Evolutionary conservation across 2,329 filamentous ascomycete genomes (phyloP).

Genomic region (Alternaria postmessia): DNA sequence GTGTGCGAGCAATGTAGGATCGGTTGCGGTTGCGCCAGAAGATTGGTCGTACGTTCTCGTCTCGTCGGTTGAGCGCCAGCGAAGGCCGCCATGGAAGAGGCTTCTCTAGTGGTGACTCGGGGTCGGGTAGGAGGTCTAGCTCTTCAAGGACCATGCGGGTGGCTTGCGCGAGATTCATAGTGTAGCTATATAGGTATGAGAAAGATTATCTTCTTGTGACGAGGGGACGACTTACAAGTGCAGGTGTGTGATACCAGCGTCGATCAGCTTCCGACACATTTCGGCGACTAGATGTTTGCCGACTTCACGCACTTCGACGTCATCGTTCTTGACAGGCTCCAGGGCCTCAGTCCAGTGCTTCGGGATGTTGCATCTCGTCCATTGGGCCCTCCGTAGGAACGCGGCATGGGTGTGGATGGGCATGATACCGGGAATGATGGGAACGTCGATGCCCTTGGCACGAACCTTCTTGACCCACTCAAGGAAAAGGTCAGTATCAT

Average conservation of each 20-base stretch:
- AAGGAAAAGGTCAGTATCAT: constrained; percentile 94
- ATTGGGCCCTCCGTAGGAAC: constrained; percentile 87
- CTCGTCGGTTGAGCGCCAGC: constrained; percentile 83
- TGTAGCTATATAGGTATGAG: constrained; percentile 67
- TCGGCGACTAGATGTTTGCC: constrained; percentile 87
- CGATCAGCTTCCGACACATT: constrained; percentile 86
- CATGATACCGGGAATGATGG: constrained; percentile 89
- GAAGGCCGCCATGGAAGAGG: constrained; percentile 97
- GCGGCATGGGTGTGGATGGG: constrained; percentile 94
- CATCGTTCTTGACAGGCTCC: constrained; percentile 96
- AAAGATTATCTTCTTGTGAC: not conserved
- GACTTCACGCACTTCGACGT: constrained; percentile 87
- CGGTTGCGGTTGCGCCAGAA: constrained; percentile 99
- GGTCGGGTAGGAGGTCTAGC: constrained; percentile 79
- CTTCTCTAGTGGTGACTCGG: constrained; percentile 81
- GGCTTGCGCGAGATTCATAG: constrained; percentile 96
- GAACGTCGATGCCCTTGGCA: constrained; percentile 81
- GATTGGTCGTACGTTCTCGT: constrained; percentile 95
- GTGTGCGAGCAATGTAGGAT: constrained; percentile 92
- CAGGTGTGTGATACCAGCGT: constrained; percentile 82
- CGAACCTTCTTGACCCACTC: constrained; percentile 89
- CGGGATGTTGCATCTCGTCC: constrained; percentile 88
- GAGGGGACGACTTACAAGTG: constrained; percentile 71
- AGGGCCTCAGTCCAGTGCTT: constrained; percentile 80
- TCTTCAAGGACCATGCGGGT: constrained; percentile 95